Evolutionary conservation across 2,329 filamentous ascomycete species (phyloP), one percentile per base, ranked within the genome.

Genomic region (Trichophyton benhamiae): DNA sequence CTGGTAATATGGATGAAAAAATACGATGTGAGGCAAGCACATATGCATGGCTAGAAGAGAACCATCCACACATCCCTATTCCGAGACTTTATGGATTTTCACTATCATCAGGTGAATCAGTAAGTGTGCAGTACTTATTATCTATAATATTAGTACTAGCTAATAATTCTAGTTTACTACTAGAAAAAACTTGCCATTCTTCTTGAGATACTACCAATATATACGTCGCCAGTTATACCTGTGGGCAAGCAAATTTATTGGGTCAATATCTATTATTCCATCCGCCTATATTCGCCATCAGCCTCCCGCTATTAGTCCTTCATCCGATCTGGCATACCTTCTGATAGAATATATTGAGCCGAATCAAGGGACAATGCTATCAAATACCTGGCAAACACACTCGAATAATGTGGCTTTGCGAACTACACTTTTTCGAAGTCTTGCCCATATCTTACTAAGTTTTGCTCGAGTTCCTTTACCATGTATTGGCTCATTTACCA

Each of bases 401-500:
- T 61, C 60, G 8, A 48, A 66, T 9, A 61, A 69, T 58, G 17
- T 15, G 22, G 44, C 63, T 15, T 48, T 64, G 20, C 61, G 67
- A 11, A 62, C 22, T 0, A 70, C 68, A 13, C 62, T 71, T 8
- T 69, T 68, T 53, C 61, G 33, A 11, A 57, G 42, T 42, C 59
- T 69, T 13, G 64, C 66, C 9, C 59, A 52, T 0, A 67, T 69
- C 30, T 60, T 68, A 1, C 30, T 70, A 9, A 62, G 52, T 20
- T 6, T 68, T 3, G 57, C 49, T 1, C 63, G 66, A 9, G 64
- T 63, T 13, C 66, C 70, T 27, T 57, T 72, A 7, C 68, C 68
- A 5, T 65, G 66, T 8, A 75, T 76, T 58, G 72, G 72, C 2
- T 75, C 73, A 13, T 67, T 70, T 15, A 66, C 65, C 13, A 66